These are phyloP conservation scores for Syncephalastrum sp. DNA, from an alignment of 371 early-diverging fungal species.

Conservation along the genomic window DNA sequence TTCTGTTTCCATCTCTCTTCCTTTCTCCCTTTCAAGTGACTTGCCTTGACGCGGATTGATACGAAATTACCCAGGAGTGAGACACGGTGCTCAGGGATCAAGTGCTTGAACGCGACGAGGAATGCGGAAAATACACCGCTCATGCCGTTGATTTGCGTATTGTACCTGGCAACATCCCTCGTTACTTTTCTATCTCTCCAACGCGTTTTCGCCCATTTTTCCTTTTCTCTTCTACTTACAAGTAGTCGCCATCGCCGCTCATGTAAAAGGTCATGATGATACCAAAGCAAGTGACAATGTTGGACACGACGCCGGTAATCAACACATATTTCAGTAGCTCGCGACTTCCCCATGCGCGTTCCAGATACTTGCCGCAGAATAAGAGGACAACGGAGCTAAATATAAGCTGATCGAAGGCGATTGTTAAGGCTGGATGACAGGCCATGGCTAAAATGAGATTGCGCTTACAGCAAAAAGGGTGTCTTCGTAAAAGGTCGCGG, in stretches of 20 bases:
- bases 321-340: slow-evolving; percentile 67
- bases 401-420: slow-evolving; percentile 34
- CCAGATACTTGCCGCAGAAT: slow-evolving; percentile 73
- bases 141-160: slow-evolving; percentile 66
- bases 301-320: slow-evolving; percentile 54
- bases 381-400: slow-evolving; percentile 46
- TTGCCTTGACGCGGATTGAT: slow-evolving; percentile 72
- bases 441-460: no score
- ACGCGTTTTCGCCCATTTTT: not conserved
- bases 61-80: slow-evolving; percentile 51
- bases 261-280: slow-evolving; percentile 59
- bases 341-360: slow-evolving; percentile 72
- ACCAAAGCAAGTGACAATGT: slow-evolving; percentile 56
- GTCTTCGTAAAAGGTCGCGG: slow-evolving; percentile 43
- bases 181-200: not conserved
- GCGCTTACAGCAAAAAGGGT: slow-evolving; percentile 34
- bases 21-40: no score
- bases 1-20: no score
- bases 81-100: slow-evolving; percentile 64
- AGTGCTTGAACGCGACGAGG: slow-evolving; percentile 77
- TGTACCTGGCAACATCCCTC: slow-evolving; percentile 30
- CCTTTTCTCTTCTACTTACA: slow-evolving; percentile 50
- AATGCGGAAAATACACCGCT: slow-evolving; percentile 66
- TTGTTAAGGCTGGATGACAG: no score
- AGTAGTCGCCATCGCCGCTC: slow-evolving; percentile 48